Base-by-base conservation (phyloP, 192 early-diverging fungal species). In the Coemansia sp. region DNA sequence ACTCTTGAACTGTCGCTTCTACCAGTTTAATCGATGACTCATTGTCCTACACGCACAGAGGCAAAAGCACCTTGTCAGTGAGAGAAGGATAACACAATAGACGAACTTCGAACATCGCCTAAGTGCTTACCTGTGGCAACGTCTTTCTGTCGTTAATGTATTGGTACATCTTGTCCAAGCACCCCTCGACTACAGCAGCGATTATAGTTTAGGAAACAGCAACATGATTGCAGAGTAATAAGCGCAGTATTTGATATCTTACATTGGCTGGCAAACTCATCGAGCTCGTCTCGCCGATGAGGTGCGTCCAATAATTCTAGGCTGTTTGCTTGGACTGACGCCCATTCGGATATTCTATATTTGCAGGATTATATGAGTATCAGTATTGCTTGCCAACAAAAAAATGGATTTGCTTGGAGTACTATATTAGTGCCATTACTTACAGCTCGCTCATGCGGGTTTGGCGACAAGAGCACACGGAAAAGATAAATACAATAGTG, bases 91-190 rank as follows among this genome's bases (percentile, higher is more conserved):
- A 58, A 9, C 29, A 17, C 1, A 50, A 9, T 31, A 31, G 34
- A 58, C 32, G 15, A 29, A 32, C 10, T 58, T 12, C 7, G 5
- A 17, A 32, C 55, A 17, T 19, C 2, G 10, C 21, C 23, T 27
- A 34, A 17, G 11, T 34, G 14, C 29, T n/a, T 58, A 31, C 55
- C 55, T 58, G 29, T 58, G 15, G 2, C 7, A 2, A 32, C 2
- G 29, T 2, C 15, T 17, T 58, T 31, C 34, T 29, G 55, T 34
- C 55, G 29, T 31, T 32, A 5, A 58, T 7, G 2, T 15, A 21
- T 45, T 58, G 36, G 64, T 78, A 78, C 67, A 73, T 73, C 9
- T 69, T 41, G 23, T 70, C 64, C 42, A 73, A 27, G 55, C 70
- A 77, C 17, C 25, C 46, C 14, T 77, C 70, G 37, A 77, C 75